A percentile compares a stretch with the other conserved stretches of the same genome.
Evolutionary conservation across 306 rosid genomes (phyloP).

Genomic region (Casuarina equisetifolia): DNA sequence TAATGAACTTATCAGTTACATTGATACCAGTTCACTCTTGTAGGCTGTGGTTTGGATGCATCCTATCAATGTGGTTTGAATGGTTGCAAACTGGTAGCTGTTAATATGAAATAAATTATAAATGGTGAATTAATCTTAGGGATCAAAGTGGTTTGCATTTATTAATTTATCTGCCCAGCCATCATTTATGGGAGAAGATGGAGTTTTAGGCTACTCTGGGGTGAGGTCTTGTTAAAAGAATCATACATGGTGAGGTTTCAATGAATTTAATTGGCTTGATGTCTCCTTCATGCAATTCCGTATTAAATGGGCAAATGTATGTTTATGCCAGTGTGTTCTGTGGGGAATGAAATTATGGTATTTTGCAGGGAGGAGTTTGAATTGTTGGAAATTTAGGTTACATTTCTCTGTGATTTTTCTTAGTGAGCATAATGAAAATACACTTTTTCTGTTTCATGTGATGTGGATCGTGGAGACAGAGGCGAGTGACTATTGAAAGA

Average conservation of each 20-base stretch:
- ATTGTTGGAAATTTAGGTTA: not conserved
- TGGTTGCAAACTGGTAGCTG: not conserved
- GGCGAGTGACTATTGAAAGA: not conserved
- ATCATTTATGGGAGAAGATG: not conserved
- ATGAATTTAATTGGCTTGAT: not conserved
- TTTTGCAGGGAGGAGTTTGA: not conserved
- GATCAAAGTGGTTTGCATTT: not conserved
- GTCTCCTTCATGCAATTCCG: not conserved
- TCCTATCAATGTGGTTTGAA: not conserved
- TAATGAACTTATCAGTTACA: not conserved
- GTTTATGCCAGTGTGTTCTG: not conserved
- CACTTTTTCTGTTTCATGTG: not conserved
- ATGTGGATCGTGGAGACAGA: not conserved
- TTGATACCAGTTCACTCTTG: not conserved
- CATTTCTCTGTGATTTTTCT: not conserved
- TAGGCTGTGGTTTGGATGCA: slow-evolving; percentile 1
- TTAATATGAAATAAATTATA: not conserved
- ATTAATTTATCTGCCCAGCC: not conserved
- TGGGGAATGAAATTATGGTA: not conserved
- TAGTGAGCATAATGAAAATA: not conserved
- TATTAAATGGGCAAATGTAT: not conserved
- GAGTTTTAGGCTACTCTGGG: not conserved
- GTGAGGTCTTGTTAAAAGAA: not conserved
- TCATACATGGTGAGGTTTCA: not conserved
- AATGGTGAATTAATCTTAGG: not conserved